Conservation (phyloP, 768 basidiomycete genomes). For the Termitomyces sp. region DNA sequence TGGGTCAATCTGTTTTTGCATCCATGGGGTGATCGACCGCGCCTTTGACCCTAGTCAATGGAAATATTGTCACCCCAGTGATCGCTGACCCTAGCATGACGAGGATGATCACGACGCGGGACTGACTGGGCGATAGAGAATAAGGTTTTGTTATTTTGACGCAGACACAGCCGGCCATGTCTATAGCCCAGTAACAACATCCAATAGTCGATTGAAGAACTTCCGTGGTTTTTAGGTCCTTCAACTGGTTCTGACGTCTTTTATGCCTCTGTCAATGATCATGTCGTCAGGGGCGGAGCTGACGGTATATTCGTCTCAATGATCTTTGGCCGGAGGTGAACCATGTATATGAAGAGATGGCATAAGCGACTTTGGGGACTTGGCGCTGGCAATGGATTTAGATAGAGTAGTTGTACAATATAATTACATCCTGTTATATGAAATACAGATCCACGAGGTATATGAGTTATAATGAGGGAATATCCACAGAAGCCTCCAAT, state of each 20-base stretch:
- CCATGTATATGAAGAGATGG: too few species aligned
- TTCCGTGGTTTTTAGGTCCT: background rate
- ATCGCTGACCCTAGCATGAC: background rate
- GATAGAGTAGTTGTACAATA: background rate
- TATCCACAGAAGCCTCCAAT: constrained; percentile 31
- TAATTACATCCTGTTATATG: background rate
- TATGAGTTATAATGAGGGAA: background rate
- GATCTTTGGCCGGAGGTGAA: too few species aligned
- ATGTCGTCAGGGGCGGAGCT: background rate
- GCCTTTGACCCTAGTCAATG: background rate
- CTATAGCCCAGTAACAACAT: background rate
- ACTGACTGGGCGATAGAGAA: background rate
- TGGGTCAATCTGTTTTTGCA: background rate
- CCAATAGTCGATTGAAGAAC: background rate
- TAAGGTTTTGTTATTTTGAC: background rate
- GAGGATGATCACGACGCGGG: background rate
- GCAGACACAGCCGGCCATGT: background rate
- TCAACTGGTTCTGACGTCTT: background rate
- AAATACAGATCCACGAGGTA: background rate
- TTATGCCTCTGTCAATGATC: background rate
- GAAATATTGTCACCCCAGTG: background rate
- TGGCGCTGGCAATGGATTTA: background rate
- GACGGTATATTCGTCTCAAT: background rate
- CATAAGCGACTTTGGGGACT: background rate
- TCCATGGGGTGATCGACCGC: background rate